Conservation (phyloP, 2,329 filamentous ascomycete species). For the Calonectria ilicicola region DNA sequence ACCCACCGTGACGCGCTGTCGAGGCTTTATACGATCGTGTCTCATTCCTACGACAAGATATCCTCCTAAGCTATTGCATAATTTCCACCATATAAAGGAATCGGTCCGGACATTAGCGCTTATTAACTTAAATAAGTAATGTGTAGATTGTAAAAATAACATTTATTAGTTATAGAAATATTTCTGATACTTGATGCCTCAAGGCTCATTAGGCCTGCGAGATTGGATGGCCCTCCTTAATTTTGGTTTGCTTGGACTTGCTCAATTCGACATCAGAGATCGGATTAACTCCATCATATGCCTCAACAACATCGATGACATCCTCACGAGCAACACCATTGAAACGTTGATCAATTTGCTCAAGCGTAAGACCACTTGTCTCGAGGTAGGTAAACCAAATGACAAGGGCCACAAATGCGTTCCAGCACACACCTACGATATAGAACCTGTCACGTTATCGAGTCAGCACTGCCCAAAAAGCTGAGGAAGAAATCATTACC, state of each 20-base stretch:
- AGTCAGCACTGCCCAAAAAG: neutral
- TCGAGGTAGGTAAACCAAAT: slow-evolving; percentile 25
- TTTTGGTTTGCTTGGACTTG: neutral
- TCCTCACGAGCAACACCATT: slow-evolving; percentile 24
- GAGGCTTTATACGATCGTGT: too few relatives aligned
- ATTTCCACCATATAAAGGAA: too few relatives aligned
- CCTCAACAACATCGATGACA: slow-evolving; percentile 13
- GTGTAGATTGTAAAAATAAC: too few relatives aligned
- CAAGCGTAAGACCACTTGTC: slow-evolving; percentile 23
- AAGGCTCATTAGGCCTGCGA: neutral
- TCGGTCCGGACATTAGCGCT: too few relatives aligned
- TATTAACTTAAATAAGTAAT: too few relatives aligned
- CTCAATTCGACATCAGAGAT: slow-evolving; percentile 14
- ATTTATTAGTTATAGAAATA: neutral
- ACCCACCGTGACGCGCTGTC: too few relatives aligned
- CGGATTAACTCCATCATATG: slow-evolving; percentile 15
- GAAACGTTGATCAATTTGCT: slow-evolving; percentile 28
- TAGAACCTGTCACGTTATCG: slow-evolving; percentile 4
- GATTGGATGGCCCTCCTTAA: neutral
- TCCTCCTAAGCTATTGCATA: too few relatives aligned
- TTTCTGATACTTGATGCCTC: neutral
- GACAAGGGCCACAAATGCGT: slow-evolving; percentile 13
- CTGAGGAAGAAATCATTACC: neutral
- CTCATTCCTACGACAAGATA: too few relatives aligned
- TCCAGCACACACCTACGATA: slow-evolving; percentile 23